Evolutionary conservation across 495 filamentous ascomycete genomes (phyloP).

Genomic region (Aspergillus wentii): DNA sequence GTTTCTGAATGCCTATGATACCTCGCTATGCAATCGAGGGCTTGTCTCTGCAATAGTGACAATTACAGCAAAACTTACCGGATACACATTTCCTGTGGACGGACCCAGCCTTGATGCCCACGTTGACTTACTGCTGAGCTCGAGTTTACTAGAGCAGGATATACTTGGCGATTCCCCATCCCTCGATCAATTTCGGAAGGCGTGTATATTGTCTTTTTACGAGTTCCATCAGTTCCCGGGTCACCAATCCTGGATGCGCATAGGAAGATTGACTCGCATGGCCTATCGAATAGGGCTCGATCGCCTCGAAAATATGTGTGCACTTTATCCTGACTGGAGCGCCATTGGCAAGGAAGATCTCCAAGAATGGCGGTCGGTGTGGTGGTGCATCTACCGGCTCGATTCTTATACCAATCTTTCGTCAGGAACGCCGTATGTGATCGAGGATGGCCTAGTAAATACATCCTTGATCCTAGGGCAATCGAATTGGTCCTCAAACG

Average conservation of each 20-base stretch:
- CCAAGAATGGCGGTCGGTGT: constrained; percentile 32
- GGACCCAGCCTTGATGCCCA: constrained; percentile 2
- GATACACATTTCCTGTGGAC: constrained; percentile 5
- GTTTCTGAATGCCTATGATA: constrained; percentile 18
- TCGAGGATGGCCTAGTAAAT: constrained; percentile 8
- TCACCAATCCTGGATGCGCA: constrained; percentile 24
- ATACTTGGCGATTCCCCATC: constrained; percentile 10
- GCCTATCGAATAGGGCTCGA: constrained; percentile 24
- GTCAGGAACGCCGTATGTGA: constrained; percentile 11
- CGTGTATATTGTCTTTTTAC: constrained; percentile 33
- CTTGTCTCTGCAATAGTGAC: constrained; percentile 18
- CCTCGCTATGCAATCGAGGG: constrained; percentile 8
- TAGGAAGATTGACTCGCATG: constrained; percentile 27
- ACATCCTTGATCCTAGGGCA: constrained; percentile 7
- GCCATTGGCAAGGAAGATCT: constrained; percentile 21
- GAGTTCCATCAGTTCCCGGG: constrained; percentile 32
- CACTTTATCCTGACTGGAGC: constrained; percentile 6
- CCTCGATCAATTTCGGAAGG: constrained; percentile 24
- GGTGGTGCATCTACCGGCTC: constrained; percentile 38
- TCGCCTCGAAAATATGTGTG: constrained; percentile 9
- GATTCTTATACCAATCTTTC: constrained; percentile 26
- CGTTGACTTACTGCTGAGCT: constrained; percentile 4
- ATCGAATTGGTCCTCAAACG: neutral
- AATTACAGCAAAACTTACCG: constrained; percentile 19
- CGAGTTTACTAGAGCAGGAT: constrained; percentile 12